phyloP scores from a whole-genome alignment of 192 early-diverging fungal genomes.

The Entomortierella chlamydospora region DNA sequence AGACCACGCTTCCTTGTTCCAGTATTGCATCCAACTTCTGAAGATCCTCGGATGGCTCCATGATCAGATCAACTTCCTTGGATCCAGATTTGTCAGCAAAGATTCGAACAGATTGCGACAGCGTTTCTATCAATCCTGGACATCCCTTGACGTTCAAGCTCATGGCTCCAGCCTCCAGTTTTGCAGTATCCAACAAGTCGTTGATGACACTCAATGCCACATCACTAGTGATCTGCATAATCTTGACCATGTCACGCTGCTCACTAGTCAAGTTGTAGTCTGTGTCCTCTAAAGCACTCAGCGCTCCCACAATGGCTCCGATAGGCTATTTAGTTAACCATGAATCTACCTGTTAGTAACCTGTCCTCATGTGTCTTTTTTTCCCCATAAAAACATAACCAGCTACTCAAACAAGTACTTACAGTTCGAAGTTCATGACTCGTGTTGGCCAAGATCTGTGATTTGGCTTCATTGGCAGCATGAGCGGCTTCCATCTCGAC shows the following conservation, averaged over 20 bases:
- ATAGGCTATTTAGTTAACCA: constrained; percentile 37
- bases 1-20: constrained; percentile 33
- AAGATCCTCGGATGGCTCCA: constrained; percentile 61
- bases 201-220: constrained; percentile 55
- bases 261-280: constrained; percentile 46
- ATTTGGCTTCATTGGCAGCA: constrained; percentile 55
- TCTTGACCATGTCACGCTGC: constrained; percentile 58
- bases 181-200: constrained; percentile 55
- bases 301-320: constrained; percentile 57
- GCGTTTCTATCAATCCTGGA: constrained; percentile 50
- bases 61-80: constrained; percentile 57
- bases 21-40: constrained; percentile 50
- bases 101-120: constrained; percentile 56
- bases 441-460: constrained; percentile 58
- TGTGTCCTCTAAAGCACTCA: constrained; percentile 55
- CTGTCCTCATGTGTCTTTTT: too few species aligned
- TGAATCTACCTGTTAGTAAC: too few species aligned
- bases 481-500: constrained; percentile 58
- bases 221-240: constrained; percentile 56
- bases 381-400: not conserved
- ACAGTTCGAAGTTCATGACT: constrained; percentile 51
- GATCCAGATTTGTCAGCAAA: constrained; percentile 51
- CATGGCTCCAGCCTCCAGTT: constrained; percentile 55
- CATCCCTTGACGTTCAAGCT: constrained; percentile 56
- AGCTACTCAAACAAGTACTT: too few species aligned